Conservation (phyloP, 345 rosid genomes). For the Populus pruinosa region DNA sequence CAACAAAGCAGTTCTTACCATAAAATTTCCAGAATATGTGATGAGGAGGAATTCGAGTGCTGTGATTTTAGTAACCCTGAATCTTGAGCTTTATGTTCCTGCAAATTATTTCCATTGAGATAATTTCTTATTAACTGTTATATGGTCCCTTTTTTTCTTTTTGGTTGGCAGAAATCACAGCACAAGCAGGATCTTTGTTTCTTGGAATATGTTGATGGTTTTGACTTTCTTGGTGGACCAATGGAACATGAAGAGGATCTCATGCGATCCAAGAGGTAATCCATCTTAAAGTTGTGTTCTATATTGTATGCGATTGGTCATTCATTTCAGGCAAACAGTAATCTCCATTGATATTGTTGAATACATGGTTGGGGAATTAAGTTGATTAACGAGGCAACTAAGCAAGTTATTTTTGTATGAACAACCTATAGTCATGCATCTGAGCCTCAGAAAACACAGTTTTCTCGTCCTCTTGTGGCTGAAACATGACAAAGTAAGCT, state of each 20-base stretch:
- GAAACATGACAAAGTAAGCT: neutral
- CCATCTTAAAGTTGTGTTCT: neutral
- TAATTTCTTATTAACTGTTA: neutral
- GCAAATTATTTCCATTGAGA: neutral
- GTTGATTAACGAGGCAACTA: neutral
- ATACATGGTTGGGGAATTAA: neutral
- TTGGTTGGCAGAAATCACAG: slow-evolving; percentile 5
- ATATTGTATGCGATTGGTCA: neutral
- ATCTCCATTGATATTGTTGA: neutral
- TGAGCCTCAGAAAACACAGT: neutral
- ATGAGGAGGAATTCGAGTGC: neutral
- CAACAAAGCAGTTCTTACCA: neutral
- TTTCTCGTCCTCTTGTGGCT: neutral
- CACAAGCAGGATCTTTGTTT: neutral
- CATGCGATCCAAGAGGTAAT: slow-evolving; percentile 16
- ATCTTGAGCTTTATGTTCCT: neutral
- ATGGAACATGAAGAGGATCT: slow-evolving; percentile 11
- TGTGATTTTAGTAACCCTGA: neutral
- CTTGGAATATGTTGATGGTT: neutral
- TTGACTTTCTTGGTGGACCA: slow-evolving; percentile 1
- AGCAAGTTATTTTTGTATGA: neutral
- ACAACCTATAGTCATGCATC: neutral
- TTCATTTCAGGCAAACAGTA: neutral
- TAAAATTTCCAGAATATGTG: neutral
- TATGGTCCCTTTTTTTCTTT: neutral